Base-by-base conservation (phyloP, 345 rosid genomes). In the Citrus glauca region DNA sequence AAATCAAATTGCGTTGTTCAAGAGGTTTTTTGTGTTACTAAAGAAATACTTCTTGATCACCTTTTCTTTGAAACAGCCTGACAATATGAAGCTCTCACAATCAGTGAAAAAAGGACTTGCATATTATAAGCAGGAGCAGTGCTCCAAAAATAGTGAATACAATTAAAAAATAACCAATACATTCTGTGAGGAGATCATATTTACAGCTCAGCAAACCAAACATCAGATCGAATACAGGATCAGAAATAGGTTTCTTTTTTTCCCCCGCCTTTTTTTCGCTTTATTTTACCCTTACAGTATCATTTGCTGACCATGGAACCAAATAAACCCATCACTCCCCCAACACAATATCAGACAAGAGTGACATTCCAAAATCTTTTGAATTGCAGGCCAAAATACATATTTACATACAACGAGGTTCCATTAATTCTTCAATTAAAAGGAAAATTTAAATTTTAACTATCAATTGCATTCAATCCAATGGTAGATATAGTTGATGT, bases 61-160 rank as follows among this genome's bases (percentile, higher is more conserved):
- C 88, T 86, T 76, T 84, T 92, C 87, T 83, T 86, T 35, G 84
- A 75, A 59, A 60, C 69, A 56, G 60, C 89, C 93, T 92, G 85
- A 70, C 9, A 84, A 68, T 14, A 62, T 14, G 64, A 78, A 40
- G 60, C 65, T 66, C 55, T 50, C 56, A 67, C 42, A 28, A 83
- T 79, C 38, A 84, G 32, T 66, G 11, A 84, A 4, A 35, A 38
- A 6, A 7, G 5, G 24, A 74, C 22, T 4, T 38, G 19, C 38
- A 28, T 4, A 20, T 37, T 42, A 45, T 40, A 32, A 45, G 48
- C 60, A 50, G 48, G 33, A 53, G 50, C 37, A 60, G 32, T 8
- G 32, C 40, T 42, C 55, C n/a, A 53, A 74, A 74, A 7, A 24
- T 9, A 42, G 20, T 30, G 56, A 69, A 42, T 10, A 55, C 4